Evolutionary conservation across 345 rosid genomes (phyloP), one percentile per base, ranked within the genome.

Genomic region (Eutrema yunnanense): DNA sequence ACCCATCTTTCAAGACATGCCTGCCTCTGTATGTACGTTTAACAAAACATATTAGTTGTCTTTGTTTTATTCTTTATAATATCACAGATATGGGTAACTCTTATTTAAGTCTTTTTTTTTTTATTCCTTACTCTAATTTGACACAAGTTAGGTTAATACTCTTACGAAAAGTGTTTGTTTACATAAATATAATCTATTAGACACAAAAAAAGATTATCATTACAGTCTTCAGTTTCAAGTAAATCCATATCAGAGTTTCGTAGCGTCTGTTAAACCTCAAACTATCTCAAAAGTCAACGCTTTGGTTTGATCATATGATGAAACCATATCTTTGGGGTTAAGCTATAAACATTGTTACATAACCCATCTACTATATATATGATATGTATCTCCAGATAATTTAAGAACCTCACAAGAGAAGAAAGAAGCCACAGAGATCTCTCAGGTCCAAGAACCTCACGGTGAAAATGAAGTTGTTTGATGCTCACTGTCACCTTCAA

Each of bases 401-500:
- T 33, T 10, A 43, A 43, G 29, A 47, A 67, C 40, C 16, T 40
- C 62, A 47, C 6, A 63, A 63, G n/a, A n/a, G n/a, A n/a, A n/a
- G n/a, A n/a, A n/a, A n/a, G 42, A 63, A 73, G 41, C 47, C n/a
- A 54, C 36, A 62, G 1, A 55, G 40, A 63, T 51, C 62, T 54
- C 6, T 40, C 53, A 65, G 47, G 37, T 19, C 44, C 48, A 37
- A 48, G 37, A 36, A 58, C 14, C 14, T 9, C 22, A 10, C 12
- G 10, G 56, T 26, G 33, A 55, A 62, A 22, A 84, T 90, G 84
- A 88, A 85, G 72, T 73, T 93, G 73, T 90, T 93, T 40, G 97
- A 93, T 51, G 92, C 88, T 9, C 98, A 94, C 78, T 94, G 98
- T 82, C 98, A 94, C 75, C 90, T 94, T 6, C 98, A 94, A 73